Conservation (phyloP, 2,329 filamentous ascomycete genomes). For the Pseudogymnoascus sp. region DNA sequence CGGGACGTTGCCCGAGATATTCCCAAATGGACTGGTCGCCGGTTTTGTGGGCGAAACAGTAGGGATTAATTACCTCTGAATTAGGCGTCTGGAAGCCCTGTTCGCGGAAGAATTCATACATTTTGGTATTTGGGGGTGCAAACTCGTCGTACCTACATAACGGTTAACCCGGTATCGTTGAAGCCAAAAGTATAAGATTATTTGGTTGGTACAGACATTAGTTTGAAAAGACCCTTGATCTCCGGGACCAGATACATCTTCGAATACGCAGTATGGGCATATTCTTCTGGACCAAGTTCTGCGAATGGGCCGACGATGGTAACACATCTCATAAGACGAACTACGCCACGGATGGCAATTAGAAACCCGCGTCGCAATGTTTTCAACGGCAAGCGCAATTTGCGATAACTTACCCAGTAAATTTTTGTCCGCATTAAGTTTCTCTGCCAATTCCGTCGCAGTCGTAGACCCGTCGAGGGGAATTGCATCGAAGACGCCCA, state of each 20-base stretch:
- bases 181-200: not conserved
- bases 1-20: conserved; percentile 21
- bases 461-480: conserved; percentile 19
- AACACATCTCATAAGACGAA: conserved; percentile 22
- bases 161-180: not conserved
- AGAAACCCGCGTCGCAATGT: not conserved
- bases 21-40: conserved; percentile 24
- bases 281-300: conserved; percentile 19
- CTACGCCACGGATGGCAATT: conserved; percentile 11
- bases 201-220: conserved; percentile 14
- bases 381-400: not conserved
- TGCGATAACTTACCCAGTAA: conserved; percentile 16
- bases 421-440: conserved; percentile 16
- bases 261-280: conserved; percentile 23
- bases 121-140: conserved; percentile 14
- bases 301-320: conserved; percentile 17
- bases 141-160: conserved; percentile 22
- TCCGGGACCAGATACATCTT: conserved; percentile 18
- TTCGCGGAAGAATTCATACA: conserved; percentile 22
- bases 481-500: conserved; percentile 22
- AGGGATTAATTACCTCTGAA: conserved; percentile 22
- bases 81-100: conserved; percentile 21
- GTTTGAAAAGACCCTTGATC: conserved; percentile 18
- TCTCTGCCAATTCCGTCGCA: conserved; percentile 17
- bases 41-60: conserved; percentile 24